Evolutionary conservation across 495 filamentous ascomycete species (phyloP), one percentile per base, ranked within the genome.

Genomic region (Xylona heveae): DNA sequence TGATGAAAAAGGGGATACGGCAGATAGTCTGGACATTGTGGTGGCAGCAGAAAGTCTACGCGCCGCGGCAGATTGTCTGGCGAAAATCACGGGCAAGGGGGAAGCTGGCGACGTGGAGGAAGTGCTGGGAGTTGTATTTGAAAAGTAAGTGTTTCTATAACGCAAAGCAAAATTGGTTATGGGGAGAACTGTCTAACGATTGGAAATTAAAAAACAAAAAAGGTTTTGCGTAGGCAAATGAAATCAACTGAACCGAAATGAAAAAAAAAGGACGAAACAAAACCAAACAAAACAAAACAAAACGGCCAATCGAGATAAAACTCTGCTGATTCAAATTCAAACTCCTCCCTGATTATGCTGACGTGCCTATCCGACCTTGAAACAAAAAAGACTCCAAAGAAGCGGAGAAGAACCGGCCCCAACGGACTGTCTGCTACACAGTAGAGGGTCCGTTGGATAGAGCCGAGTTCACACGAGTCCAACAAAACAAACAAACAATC

Each of bases 91-190:
- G 3, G 88, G 88, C 1, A 70, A 68, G 35, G 88, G 84, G 2
- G 78, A 79, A 36, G 66, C 64, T 25, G 83, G 81, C 1, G 88
- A 99, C 62, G 80, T 99, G 19, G 85, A 99, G 51, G 88, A 95
- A 44, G 82, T 95, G 2, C 53, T 99, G 37, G 90, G 90, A 1
- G 85, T 95, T 24, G 83, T 99, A 1, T 95, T 99, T 55, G 85
- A 99, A 51, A 95, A 91, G 77, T 88, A 46, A 45, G 61, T 58
- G 18, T 39, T 42, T 33, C n/a, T n/a, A n/a, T n/a, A n/a, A n/a
- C n/a, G n/a, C n/a, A n/a, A n/a, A n/a, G 31, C 38, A 1, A 31
- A 47, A 47, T 10, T 47, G 45, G 32, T 20, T 2, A 8, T 12
- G 10, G 5, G 23, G 19, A 7, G 33, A 26, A 32, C 18, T 30